Base-by-base conservation (phyloP, 768 basidiomycete species). In the Chalciporus chontae region DNA sequence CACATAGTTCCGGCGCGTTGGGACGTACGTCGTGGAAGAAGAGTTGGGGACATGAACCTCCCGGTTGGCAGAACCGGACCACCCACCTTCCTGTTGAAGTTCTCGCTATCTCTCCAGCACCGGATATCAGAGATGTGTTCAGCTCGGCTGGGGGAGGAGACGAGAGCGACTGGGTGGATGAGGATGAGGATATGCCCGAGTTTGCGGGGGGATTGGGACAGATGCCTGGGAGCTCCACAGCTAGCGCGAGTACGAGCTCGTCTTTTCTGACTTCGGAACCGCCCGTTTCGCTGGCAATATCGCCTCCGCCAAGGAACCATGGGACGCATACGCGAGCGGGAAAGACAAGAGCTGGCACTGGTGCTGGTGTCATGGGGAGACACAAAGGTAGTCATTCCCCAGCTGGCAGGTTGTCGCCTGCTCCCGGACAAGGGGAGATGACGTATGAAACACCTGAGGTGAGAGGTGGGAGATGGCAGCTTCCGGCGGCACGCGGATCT, bases 131-230 rank as follows among this genome's bases (percentile, higher is more conserved):
- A 34, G 90, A 93, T 56, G 90, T 93, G 23, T 90, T 93, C 52
- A 81, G 85, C n/a, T 43, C 51, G 7, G 37, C 34, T 32, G 59
- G 24, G 4, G 82, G 85, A 44, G 85, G 86, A 8, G 90, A 90
- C 59, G 90, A 92, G 58, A 85, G 84, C 40, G 89, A 91, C 55
- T 92, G 90, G 90, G 85, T 90, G 13, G 90, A 92, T 58, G 87
- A 90, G 58, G 90, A 93, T 37, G 90, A 91, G 7, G 87, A 90
- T 57, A 68, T 69, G 17, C 71, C 82, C 8, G 73, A 79, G 21
- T 91, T 89, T 69, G 84, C 81, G 13, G 89, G 88, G 41, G 90
- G 90, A 5, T 66, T 93, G 26, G 90, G 90, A 0, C 90, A 93
- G 36, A 66, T 67, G 53, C 62, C 66, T 9, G 55, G 62, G 37